Evolutionary conservation across 495 filamentous ascomycete species (phyloP).

Genomic region (Penicillium mononematosum): DNA sequence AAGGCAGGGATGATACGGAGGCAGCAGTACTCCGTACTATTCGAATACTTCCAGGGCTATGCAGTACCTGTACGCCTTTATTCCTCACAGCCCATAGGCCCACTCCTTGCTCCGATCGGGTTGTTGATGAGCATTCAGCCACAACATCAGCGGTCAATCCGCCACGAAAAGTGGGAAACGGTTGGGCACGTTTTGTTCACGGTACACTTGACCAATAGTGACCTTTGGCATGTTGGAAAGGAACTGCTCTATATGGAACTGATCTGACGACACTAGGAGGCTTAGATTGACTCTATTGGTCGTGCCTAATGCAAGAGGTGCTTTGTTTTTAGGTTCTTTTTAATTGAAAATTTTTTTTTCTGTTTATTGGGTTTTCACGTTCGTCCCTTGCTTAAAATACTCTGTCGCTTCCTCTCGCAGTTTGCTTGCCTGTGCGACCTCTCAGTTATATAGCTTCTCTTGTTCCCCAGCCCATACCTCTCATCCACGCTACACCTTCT

Average conservation of each 20-base stretch:
- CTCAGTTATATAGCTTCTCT: slow-evolving; percentile 23
- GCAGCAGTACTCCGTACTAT: not conserved
- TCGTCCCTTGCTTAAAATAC: slow-evolving; percentile 26
- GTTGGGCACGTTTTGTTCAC: slow-evolving; percentile 5
- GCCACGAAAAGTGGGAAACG: slow-evolving; percentile 1
- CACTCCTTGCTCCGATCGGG: slow-evolving; percentile 1
- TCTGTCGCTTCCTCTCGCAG: slow-evolving; percentile 14
- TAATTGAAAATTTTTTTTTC: not conserved
- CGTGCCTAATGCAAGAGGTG: not conserved
- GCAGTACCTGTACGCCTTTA: not conserved
- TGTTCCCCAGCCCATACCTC: slow-evolving; percentile 3
- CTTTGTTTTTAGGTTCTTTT: not conserved
- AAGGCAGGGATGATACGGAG: not conserved
- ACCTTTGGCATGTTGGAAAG: not conserved
- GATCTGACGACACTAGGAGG: slow-evolving; percentile 2
- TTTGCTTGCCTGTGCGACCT: slow-evolving; percentile 19
- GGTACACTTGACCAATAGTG: not conserved
- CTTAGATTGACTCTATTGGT: slow-evolving; percentile 4
- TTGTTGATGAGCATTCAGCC: slow-evolving; percentile 1
- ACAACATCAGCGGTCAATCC: slow-evolving; percentile 13
- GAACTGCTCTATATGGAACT: not conserved
- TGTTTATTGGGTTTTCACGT: slow-evolving; percentile 14
- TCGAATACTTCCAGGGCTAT: not conserved
- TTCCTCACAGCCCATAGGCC: not conserved
- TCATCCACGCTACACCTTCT: not conserved